These are phyloP conservation scores for Rubroshorea leprosula DNA, from an alignment of 345 rosid genomes.

Conservation along the genomic window DNA sequence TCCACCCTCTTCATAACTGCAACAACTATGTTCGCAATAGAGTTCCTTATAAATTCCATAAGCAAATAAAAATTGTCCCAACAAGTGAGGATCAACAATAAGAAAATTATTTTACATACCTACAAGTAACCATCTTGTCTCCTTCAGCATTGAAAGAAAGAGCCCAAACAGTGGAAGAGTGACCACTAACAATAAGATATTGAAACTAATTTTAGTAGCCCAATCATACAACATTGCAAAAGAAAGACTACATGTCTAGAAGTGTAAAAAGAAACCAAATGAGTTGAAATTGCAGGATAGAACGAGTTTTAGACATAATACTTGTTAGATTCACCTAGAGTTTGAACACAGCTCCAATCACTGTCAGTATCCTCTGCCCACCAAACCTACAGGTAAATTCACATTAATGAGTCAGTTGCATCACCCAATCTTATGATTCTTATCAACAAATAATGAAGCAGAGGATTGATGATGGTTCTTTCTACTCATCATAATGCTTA, in stretches of 20 bases:
- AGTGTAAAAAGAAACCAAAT: constrained; percentile 8
- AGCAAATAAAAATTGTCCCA: constrained; percentile 4
- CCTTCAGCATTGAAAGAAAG: constrained; percentile 73
- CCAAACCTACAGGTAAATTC: constrained; percentile 65
- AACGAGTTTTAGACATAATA: constrained; percentile 23
- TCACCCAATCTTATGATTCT: not conserved
- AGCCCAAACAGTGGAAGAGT: constrained; percentile 88
- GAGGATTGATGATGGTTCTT: not conserved
- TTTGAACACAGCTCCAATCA: constrained; percentile 80
- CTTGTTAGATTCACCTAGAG: constrained; percentile 72
- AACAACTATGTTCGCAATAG: not conserved
- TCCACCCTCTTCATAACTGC: not conserved
- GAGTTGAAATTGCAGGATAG: constrained; percentile 6
- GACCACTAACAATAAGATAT: constrained; percentile 59
- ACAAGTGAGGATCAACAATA: too few species aligned
- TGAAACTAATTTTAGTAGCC: constrained; percentile 6
- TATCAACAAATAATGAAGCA: constrained; percentile 1
- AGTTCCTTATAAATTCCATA: not conserved
- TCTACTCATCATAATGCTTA: not conserved
- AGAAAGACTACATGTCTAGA: not conserved
- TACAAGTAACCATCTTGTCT: constrained; percentile 88
- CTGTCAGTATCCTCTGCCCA: constrained; percentile 79
- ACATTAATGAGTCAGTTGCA: constrained; percentile 10
- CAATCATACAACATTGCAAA: too few species aligned
- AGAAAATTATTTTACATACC: constrained; percentile 38